Base-by-base conservation (phyloP, 441 rosid genomes). In the Populus hybrid region DNA sequence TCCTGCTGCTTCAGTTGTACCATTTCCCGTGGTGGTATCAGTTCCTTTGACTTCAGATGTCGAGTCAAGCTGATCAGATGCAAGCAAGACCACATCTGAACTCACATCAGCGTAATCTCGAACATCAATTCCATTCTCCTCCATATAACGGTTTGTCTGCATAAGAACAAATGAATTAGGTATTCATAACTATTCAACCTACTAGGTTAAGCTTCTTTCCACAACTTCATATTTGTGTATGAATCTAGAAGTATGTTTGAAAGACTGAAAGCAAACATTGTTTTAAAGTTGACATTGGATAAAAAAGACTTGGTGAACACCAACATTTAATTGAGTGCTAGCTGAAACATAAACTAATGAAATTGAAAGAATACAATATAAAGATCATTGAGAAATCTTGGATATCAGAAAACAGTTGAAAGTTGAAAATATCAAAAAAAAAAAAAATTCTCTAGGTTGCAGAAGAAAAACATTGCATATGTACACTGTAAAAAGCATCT, bases 61-160 rank as follows among this genome's bases (percentile, higher is more conserved):
- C 20, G 89, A 79, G 10, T 77, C 80, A 65, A 96, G 96, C 79
- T 68, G 77, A 85, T 89, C 42, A 38, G 90, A 89, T 46, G 90
- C 94, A 81, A 96, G 92, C 86, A 89, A 84, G 3, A 77, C 75
- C 63, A 87, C 97, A 88, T 96, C 99, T 23, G 92, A 86, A 67
- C 85, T 85, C 73, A 94, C 96, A 42, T 80, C 88, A 67, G 74
- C 77, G 78, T 96, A 96, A 66, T 89, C 99, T 36, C 88, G 76
- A 63, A 89, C 89, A 84, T 92, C 96, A 75, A 94, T 87, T 74
- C 88, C 90, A 73, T 88, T 87, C 59, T 84, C 92, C 81, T 74
- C 79, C 77, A 94, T 70, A 78, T 86, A 86, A 65, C 86, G 68
- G 34, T 74, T 81, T 14, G 86, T 95, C 99, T 95, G 78, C 82